phyloP scores from a whole-genome alignment of 1,139 yeast species.

The Candida gigantensis region DNA sequence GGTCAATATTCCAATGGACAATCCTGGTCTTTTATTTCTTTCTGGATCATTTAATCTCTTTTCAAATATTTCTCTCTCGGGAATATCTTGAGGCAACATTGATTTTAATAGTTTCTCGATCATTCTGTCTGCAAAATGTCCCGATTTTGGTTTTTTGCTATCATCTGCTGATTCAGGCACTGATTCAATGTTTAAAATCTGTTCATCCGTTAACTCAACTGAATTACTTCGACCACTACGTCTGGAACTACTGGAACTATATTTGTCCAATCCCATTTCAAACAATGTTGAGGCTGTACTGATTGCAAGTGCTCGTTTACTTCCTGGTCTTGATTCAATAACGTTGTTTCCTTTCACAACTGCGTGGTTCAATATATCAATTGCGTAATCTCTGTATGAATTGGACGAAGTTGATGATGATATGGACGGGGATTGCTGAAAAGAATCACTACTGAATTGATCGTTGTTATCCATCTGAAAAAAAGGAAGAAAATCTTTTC shows the following conservation, averaged over 20 bases:
- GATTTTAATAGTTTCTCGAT: constrained; percentile 53
- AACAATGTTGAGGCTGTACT: constrained; percentile 60
- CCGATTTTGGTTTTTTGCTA: constrained; percentile 11
- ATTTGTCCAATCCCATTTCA: constrained; percentile 53
- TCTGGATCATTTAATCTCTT: constrained; percentile 47
- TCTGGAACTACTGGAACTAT: constrained; percentile 1
- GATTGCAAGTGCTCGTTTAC: constrained; percentile 53
- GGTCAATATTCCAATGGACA: constrained; percentile 51
- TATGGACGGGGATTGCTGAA: constrained; percentile 5
- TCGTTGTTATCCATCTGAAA: constrained; percentile 1
- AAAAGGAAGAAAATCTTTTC: too few relatives aligned
- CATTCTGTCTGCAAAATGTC: constrained; percentile 59
- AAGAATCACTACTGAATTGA: constrained; percentile 2
- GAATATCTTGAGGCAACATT: constrained; percentile 43
- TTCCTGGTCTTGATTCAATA: constrained; percentile 33
- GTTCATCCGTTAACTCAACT: constrained; percentile 18
- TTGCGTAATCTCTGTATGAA: constrained; percentile 13
- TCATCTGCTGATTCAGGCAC: constrained; percentile 31
- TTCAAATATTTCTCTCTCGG: constrained; percentile 48
- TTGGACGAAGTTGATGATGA: constrained; percentile 9
- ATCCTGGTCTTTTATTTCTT: constrained; percentile 44
- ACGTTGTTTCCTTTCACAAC: constrained; percentile 20
- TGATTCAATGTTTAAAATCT: constrained; percentile 19
- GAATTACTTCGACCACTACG: constrained; percentile 16
- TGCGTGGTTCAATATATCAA: constrained; percentile 15